A percentile compares a stretch with the other conserved stretches of the same genome.
Evolutionary conservation across 495 filamentous ascomycete species (phyloP).

Genomic region (Penicillium antarcticum): DNA sequence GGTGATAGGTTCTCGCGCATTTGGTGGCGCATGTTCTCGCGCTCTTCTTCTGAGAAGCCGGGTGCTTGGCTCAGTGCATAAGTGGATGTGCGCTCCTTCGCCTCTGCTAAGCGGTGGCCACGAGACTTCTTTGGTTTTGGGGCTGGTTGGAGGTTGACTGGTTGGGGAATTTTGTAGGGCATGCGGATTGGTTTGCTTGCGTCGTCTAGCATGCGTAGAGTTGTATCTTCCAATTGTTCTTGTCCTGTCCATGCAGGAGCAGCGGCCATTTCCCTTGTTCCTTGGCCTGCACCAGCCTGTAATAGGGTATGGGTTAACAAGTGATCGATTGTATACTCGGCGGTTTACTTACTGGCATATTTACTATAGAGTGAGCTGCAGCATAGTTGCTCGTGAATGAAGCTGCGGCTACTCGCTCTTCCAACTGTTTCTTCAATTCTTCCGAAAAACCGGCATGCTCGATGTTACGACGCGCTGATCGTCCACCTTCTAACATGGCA

Average conservation of each 20-base stretch:
- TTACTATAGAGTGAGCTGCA: conserved; percentile 62
- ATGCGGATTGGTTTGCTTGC: conserved; percentile 67
- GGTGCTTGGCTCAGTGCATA: conserved; percentile 64
- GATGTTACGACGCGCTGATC: conserved; percentile 68
- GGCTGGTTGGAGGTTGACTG: conserved; percentile 60
- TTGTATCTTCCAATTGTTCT: conserved; percentile 69
- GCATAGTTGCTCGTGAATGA: conserved; percentile 70
- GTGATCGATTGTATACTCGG: background rate
- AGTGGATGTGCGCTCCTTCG: conserved; percentile 70
- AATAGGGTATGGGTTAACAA: conserved; percentile 1
- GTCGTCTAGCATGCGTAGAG: conserved; percentile 87
- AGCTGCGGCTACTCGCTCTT: conserved; percentile 67
- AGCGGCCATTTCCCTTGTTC: conserved; percentile 67
- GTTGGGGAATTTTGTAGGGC: conserved; percentile 49
- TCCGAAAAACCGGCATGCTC: conserved; percentile 84
- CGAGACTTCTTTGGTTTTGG: conserved; percentile 39
- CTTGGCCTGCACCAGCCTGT: conserved; percentile 62
- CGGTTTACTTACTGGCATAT: conserved; percentile 51
- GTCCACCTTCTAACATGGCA: conserved; percentile 65
- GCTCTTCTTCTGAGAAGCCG: conserved; percentile 64
- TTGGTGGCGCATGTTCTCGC: conserved; percentile 62
- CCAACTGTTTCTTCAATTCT: conserved; percentile 71
- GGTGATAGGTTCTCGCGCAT: conserved; percentile 79
- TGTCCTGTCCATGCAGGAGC: conserved; percentile 75
- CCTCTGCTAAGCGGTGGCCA: conserved; percentile 66